These are phyloP conservation scores for Botrytis cinerea DNA, from an alignment of 2,329 filamentous ascomycete species.

Conservation along the genomic window DNA sequence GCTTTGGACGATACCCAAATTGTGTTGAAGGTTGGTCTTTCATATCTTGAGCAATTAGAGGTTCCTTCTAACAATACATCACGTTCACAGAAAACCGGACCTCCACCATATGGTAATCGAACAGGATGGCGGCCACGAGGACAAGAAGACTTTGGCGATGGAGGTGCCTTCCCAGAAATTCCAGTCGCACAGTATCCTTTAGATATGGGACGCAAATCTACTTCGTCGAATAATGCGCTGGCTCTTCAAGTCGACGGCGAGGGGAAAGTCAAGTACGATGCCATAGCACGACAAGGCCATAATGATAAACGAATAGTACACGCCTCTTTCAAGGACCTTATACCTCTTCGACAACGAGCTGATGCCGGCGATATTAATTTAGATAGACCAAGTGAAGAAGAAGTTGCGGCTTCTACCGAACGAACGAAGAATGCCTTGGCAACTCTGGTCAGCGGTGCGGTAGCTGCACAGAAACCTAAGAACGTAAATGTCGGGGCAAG, in stretches of 20 bases:
- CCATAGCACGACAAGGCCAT: slow-evolving; percentile 89
- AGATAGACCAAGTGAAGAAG: slow-evolving; percentile 79
- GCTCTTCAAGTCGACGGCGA: slow-evolving; percentile 89
- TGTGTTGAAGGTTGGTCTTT: slow-evolving; percentile 64
- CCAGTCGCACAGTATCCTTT: slow-evolving; percentile 93
- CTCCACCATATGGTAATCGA: slow-evolving; percentile 85
- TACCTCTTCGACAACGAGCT: slow-evolving; percentile 88
- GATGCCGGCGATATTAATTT: slow-evolving; percentile 90
- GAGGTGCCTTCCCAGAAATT: slow-evolving; percentile 93
- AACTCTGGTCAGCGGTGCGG: slow-evolving; percentile 77
- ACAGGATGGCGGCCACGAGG: slow-evolving; percentile 86
- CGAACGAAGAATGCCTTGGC: slow-evolving; percentile 85
- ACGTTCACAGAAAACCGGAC: slow-evolving; percentile 66
- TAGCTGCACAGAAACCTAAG: slow-evolving; percentile 93
- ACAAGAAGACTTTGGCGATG: slow-evolving; percentile 92
- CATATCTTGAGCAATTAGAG: neutral
- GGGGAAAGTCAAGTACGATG: slow-evolving; percentile 95
- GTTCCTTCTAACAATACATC: slow-evolving; percentile 33
- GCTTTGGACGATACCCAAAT: slow-evolving; percentile 85
- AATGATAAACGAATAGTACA: slow-evolving; percentile 82
- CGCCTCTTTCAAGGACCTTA: slow-evolving; percentile 94
- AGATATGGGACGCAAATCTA: slow-evolving; percentile 84
- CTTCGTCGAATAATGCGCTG: slow-evolving; percentile 76
- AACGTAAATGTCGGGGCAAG: slow-evolving; percentile 81
- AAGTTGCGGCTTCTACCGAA: slow-evolving; percentile 81